Base-by-base conservation (phyloP, 2,329 filamentous ascomycete species). In the Eutypella sp. region DNA sequence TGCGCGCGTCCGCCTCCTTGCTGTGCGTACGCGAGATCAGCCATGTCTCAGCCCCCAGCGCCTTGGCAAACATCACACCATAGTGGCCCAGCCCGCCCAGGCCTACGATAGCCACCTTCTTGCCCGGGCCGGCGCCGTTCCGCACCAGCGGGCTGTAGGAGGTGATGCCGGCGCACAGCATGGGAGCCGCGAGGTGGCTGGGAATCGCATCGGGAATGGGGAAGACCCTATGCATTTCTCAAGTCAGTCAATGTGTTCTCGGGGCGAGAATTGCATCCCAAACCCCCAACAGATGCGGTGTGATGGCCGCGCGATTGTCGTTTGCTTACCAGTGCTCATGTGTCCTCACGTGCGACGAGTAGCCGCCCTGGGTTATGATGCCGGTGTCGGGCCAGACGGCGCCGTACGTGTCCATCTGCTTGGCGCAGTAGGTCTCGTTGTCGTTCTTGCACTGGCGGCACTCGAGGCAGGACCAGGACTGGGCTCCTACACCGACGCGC, bases 111-210 rank as follows among this genome's bases (percentile, higher is more conserved):
- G 78, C 87, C 19, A 90, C 81, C 70, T 88, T 89, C 73, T 87
- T 89, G 51, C 89, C 88, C 1, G 85, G 85, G 0, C 86, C 86
- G 48, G 78, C 77, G 19, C 86, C 86, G 59, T 90, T 83, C 41
- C 88, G 79, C 52, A 87, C 83, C 13, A 95, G 75, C 1, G 89
- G 89, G 49, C 80, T 85, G 71, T 83, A 95, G 48, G 82, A 82
- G 3, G 89, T 95, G 54, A 95, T 75, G 52, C 89, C 89, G 34
- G 87, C 89, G 67, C 89, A 95, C 55, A 93, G 76, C 85, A 91
- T 89, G 9, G 86, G 87, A 2, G 87, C 89, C 1, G 84, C 87
- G 42, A 83, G 67, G 45, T 70, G 66, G 54, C 74, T 78, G 9
- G 72, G 58, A 39, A 95, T 76, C 43, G 74, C 79, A 25, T 90